Evolutionary conservation across 2,329 filamentous ascomycete species (phyloP).

Genomic region (Lojkania enalia): DNA sequence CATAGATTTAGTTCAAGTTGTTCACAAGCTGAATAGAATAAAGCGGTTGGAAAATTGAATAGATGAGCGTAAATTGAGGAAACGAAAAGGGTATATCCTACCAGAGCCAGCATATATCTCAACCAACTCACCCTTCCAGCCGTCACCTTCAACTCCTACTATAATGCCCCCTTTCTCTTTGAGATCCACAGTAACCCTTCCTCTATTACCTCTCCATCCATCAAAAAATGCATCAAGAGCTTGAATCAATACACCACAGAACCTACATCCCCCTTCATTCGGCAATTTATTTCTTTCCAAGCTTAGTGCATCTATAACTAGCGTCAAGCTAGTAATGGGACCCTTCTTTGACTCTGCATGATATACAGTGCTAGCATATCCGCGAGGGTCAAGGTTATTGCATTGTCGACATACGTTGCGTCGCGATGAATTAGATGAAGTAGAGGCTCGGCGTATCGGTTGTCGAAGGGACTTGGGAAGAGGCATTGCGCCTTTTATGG

Average conservation of each 20-base stretch:
- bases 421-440: constrained; percentile 20
- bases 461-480: constrained; percentile 27
- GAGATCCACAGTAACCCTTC: constrained; percentile 27
- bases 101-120: constrained; percentile 36
- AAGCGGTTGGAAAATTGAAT: no score
- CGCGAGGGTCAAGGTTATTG: constrained; percentile 34
- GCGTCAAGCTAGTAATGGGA: constrained; percentile 21
- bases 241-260: constrained; percentile 30
- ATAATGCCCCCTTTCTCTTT: constrained; percentile 33
- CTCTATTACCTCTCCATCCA: constrained; percentile 27
- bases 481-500: constrained; percentile 21
- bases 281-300: constrained; percentile 21
- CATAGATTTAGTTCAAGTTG: no score
- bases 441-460: constrained; percentile 19
- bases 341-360: constrained; percentile 22
- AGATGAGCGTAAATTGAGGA: not conserved
- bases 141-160: constrained; percentile 26
- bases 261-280: constrained; percentile 29
- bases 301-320: constrained; percentile 32
- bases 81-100: constrained; percentile 17
- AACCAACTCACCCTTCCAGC: constrained; percentile 25
- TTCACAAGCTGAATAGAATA: no score
- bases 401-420: constrained; percentile 33
- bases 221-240: constrained; percentile 34
- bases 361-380: constrained; percentile 28